Evolutionary conservation across 2,329 filamentous ascomycete species (phyloP).

Genomic region (Fusarium pseudonygamai): DNA sequence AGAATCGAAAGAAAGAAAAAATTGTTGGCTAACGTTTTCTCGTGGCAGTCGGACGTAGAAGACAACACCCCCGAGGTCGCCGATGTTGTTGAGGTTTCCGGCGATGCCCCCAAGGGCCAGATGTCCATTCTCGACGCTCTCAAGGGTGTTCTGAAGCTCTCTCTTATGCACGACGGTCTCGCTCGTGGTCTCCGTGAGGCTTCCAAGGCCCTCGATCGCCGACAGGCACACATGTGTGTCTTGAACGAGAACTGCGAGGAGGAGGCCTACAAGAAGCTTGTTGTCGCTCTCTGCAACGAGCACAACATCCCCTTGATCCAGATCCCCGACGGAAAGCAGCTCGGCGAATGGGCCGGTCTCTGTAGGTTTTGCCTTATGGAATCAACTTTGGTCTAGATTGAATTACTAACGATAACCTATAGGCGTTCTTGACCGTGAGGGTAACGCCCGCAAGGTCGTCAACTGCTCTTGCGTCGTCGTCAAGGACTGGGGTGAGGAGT

Average conservation of each 20-base stretch:
- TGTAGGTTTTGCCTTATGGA: constrained; percentile 72
- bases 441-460: constrained; percentile 99
- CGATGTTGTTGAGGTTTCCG: constrained; percentile 95
- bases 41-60: constrained; percentile 97
- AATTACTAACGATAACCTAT: constrained; percentile 44
- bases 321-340: constrained; percentile 99
- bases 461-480: constrained; percentile 99
- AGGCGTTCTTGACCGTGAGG: constrained; percentile 99
- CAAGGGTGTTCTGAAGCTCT: constrained; percentile 98
- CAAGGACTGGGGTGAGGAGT: constrained; percentile 99
- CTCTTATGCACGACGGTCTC: constrained; percentile 99
- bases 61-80: constrained; percentile 88
- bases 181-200: constrained; percentile 98
- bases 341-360: constrained; percentile 99
- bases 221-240: constrained; percentile 99
- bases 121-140: constrained; percentile 99
- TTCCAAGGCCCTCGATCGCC: constrained; percentile 97
- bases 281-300: constrained; percentile 97
- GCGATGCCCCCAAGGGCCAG: constrained; percentile 89
- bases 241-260: constrained; percentile 99
- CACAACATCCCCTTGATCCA: constrained; percentile 99
- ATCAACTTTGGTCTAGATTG: neutral
- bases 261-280: constrained; percentile 99
- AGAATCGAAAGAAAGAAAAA: neutral
- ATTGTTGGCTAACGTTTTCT: constrained; percentile 33